These are phyloP conservation scores for Pseudopithomyces chartarum DNA, from an alignment of 2,329 filamentous ascomycete genomes.

Conservation along the genomic window DNA sequence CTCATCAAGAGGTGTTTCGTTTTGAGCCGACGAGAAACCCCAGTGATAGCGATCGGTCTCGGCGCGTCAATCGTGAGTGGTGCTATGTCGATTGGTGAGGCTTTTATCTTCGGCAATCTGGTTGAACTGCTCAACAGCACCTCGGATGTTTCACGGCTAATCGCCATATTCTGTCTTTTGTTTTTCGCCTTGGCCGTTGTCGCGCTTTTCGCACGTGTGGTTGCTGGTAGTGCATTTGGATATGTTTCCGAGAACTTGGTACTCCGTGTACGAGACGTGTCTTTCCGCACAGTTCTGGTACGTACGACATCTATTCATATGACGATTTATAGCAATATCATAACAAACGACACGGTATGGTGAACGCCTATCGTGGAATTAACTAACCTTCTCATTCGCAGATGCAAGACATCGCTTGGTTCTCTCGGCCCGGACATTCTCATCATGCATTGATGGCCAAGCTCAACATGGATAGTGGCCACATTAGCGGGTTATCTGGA, in stretches of 20 bases:
- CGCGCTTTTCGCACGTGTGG: constrained; percentile 51
- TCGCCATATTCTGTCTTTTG: constrained; percentile 53
- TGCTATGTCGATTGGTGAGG: constrained; percentile 63
- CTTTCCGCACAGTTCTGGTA: constrained; percentile 56
- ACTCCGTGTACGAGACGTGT: constrained; percentile 50
- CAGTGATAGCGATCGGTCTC: constrained; percentile 49
- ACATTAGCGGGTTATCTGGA: constrained; percentile 55
- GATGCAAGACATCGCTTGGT: constrained; percentile 61
- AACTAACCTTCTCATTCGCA: background rate
- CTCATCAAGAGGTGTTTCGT: constrained; percentile 31
- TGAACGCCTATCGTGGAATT: background rate
- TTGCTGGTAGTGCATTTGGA: constrained; percentile 55
- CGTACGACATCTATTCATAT: background rate
- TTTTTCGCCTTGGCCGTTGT: constrained; percentile 61
- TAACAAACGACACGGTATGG: background rate
- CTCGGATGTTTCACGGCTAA: constrained; percentile 20
- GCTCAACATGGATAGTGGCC: constrained; percentile 55
- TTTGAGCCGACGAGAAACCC: constrained; percentile 44
- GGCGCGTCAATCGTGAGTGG: constrained; percentile 53
- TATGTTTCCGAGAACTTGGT: constrained; percentile 54
- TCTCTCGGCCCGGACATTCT: constrained; percentile 49
- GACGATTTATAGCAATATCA: background rate
- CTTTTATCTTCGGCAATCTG: constrained; percentile 61
- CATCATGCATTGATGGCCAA: constrained; percentile 52
- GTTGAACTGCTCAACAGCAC: constrained; percentile 58